Evolutionary conservation across 139 green algal species (phyloP).

Genomic region (Protoeuglena noctilucae): DNA sequence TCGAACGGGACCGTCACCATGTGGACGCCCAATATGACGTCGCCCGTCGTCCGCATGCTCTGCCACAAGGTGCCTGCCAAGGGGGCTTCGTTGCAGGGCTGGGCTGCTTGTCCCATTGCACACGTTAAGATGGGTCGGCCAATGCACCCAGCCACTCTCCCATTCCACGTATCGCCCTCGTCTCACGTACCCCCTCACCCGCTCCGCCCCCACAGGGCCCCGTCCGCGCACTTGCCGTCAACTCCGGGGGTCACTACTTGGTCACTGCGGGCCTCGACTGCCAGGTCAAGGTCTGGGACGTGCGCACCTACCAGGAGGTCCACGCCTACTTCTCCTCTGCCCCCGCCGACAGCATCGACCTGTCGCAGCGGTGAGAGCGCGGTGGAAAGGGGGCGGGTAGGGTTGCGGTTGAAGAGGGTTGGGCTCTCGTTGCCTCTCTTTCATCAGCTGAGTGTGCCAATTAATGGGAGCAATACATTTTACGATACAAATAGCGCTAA

Average conservation of each 20-base stretch:
- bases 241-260: slow-evolving; percentile 58
- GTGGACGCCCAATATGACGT: slow-evolving; percentile 89
- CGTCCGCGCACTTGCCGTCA: slow-evolving; percentile 30
- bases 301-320: slow-evolving; percentile 62
- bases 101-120: too few relatives aligned
- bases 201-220: too few relatives aligned
- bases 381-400: too few relatives aligned
- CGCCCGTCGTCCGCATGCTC: slow-evolving; percentile 77
- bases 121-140: slow-evolving; percentile 14
- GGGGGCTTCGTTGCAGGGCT: slow-evolving; percentile 3
- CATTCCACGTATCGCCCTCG: background rate
- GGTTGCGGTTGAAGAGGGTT: too few relatives aligned
- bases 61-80: slow-evolving; percentile 37
- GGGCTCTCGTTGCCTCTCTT: too few relatives aligned
- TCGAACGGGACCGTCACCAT: slow-evolving; percentile 72
- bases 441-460: too few relatives aligned
- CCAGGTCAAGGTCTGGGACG: slow-evolving; percentile 80
- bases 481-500: too few relatives aligned
- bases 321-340: slow-evolving; percentile 74
- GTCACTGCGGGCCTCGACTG: slow-evolving; percentile 70
- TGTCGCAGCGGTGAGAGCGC: slow-evolving; percentile 81
- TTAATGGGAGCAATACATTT: too few relatives aligned
- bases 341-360: slow-evolving; percentile 48
- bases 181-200: too few relatives aligned
- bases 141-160: background rate